Conservation (phyloP, 208 protist species). For the Vickermania spadyakhi region DNA sequence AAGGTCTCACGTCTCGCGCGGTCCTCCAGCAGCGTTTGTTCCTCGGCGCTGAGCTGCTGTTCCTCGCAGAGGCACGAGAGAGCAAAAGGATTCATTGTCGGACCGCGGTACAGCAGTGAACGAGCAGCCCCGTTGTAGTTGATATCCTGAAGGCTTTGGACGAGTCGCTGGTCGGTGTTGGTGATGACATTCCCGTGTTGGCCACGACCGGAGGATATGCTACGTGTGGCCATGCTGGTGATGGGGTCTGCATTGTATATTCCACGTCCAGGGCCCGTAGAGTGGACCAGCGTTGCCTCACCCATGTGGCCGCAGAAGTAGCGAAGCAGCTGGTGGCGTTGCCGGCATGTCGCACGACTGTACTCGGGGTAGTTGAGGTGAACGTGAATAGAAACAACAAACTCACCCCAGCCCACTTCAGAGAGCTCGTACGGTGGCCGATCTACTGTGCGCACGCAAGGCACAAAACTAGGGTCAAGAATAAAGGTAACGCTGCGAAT, state of each 20-base stretch:
- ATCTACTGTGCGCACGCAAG: slow-evolving; percentile 45
- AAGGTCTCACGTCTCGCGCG: neutral
- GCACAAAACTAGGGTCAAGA: slow-evolving; percentile 64
- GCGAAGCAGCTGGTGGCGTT: slow-evolving; percentile 6
- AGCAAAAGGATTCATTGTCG: slow-evolving; percentile 24
- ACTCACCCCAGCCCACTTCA: slow-evolving; percentile 84
- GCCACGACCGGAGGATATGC: neutral
- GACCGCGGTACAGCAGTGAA: slow-evolving; percentile 31
- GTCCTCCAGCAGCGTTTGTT: neutral
- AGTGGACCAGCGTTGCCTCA: slow-evolving; percentile 6
- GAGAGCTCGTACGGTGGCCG: slow-evolving; percentile 74
- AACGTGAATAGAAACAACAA: slow-evolving; percentile 70
- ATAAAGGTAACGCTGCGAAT: slow-evolving; percentile 73
- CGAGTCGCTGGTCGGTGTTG: slow-evolving; percentile 1
- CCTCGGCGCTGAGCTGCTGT: neutral
- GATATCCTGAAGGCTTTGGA: slow-evolving; percentile 18
- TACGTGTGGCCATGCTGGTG: slow-evolving; percentile 6
- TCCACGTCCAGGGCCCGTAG: slow-evolving; percentile 11
- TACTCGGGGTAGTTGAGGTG: slow-evolving; percentile 30
- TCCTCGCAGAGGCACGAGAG: slow-evolving; percentile 2
- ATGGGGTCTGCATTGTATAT: slow-evolving; percentile 11
- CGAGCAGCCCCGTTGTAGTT: slow-evolving; percentile 30
- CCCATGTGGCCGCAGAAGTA: slow-evolving; percentile 11
- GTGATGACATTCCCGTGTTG: neutral
- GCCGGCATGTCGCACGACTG: neutral